Base-by-base conservation (phyloP, 345 rosid species). In the Sonneratia alba region DNA sequence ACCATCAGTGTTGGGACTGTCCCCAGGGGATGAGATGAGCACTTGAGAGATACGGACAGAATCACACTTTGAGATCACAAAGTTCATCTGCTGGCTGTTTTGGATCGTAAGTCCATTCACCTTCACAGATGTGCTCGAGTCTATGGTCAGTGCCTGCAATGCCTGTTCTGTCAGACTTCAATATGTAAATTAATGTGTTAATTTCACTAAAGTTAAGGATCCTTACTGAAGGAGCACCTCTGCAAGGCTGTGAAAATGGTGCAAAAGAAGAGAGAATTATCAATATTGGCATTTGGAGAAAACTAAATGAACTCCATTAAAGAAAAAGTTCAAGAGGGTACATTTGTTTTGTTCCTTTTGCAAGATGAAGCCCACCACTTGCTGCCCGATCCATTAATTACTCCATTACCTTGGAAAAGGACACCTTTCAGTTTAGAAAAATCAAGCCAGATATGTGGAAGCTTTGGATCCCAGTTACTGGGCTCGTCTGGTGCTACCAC, bases 311-410 rank as follows among this genome's bases (percentile, higher is more conserved):
- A 69, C 59, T 34, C 51, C 65, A 42, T 36, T 27, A 45, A 70
- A 70, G 48, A 71, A 74, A 27, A 43, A 48, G 66, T 32, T 15
- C 37, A 62, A 63, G 19, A 18, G 73, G 51, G 75, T 88, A 93
- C 98, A 76, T 91, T 93, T 67, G 96, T 71, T 74, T 82, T 89
- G 83, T 95, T 92, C 90, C 81, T 92, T 83, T 92, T 92, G 94
- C 99, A 95, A 59, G 99, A 95, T 40, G 97, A 78, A 69, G 88
- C 91, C 99, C 99, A 95, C 99, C 99, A 95, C 83, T 92, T 89
- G 79, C 96, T 86, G 67, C 99, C 99, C 10, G 98, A 95, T 38
- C 97, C 99, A 78, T 95, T 94, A 78, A 95, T 89, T 57, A 92
- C 83, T 73, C 99, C 99, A 73, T 78, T 78, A 38, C 98, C 98